These are phyloP conservation scores for Paramecium primaurelia DNA, from an alignment of 73 alveolate genomes.

Conservation along the genomic window DNA sequence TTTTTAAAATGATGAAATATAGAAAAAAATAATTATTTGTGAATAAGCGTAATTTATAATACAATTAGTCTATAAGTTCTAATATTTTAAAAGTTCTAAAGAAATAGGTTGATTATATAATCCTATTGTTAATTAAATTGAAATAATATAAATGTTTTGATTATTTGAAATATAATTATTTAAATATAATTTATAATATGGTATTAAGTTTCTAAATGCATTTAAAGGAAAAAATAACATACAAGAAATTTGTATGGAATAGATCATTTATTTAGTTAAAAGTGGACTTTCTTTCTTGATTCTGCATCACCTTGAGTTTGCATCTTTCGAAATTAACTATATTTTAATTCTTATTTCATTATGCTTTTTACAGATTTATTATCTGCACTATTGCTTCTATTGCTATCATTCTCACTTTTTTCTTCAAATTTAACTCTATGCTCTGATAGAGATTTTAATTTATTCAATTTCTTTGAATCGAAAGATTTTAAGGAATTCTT, in stretches of 20 bases:
- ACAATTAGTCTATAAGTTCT: background rate
- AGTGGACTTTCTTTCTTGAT: background rate
- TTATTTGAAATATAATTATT: background rate
- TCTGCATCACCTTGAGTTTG: background rate
- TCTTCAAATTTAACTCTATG: background rate
- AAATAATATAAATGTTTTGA: background rate
- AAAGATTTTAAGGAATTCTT: conserved; percentile 26
- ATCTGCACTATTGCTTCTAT: background rate
- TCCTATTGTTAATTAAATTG: background rate
- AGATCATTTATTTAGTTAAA: background rate
- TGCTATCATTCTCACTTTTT: background rate
- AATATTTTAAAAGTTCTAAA: background rate
- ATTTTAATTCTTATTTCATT: conserved; percentile 7
- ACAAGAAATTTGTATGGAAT: background rate
- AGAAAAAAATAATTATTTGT: no score
- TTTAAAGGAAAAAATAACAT: background rate
- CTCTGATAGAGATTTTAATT: background rate
- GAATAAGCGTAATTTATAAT: no score
- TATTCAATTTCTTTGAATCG: conserved; percentile 23
- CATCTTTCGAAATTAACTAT: background rate
- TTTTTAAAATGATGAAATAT: no score
- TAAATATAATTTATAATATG: background rate
- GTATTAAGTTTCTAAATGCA: background rate
- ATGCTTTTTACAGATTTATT: background rate
- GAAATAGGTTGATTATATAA: background rate